A percentile compares a stretch with the other conserved stretches of the same genome.
Evolutionary conservation across 2,329 filamentous ascomycete species (phyloP).

Genomic region (Fusarium austroafricanum): DNA sequence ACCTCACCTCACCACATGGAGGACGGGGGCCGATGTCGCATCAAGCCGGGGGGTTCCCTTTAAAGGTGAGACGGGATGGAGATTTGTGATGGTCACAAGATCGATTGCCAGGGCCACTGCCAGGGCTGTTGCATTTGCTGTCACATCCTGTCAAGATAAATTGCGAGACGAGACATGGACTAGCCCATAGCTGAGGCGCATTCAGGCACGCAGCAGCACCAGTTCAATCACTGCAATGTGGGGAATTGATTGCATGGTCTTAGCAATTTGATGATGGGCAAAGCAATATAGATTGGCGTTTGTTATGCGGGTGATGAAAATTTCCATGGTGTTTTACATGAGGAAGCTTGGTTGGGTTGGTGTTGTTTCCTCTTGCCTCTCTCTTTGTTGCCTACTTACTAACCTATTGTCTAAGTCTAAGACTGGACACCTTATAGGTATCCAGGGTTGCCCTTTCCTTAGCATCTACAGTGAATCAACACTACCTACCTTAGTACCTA

Average conservation of each 20-base stretch:
- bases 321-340: constrained; percentile 23
- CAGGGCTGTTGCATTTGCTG: constrained; percentile 20
- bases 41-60: constrained; percentile 29
- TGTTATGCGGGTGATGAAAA: background rate
- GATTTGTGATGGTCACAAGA: constrained; percentile 46
- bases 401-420: background rate
- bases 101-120: constrained; percentile 38
- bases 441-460: too few species aligned
- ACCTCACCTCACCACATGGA: constrained; percentile 2
- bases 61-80: constrained; percentile 41
- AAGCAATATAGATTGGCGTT: background rate
- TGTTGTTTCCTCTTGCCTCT: constrained; percentile 36
- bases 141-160: constrained; percentile 8
- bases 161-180: constrained; percentile 34
- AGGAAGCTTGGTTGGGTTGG: background rate
- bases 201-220: constrained; percentile 17
- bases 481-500: too few species aligned
- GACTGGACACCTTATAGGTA: too few species aligned
- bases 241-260: constrained; percentile 26
- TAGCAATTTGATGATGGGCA: background rate
- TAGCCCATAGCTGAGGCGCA: constrained; percentile 29
- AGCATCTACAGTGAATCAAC: background rate
- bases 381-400: background rate
- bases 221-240: constrained; percentile 13
- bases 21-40: constrained; percentile 43